A percentile compares a stretch with the other conserved stretches of the same genome.
phyloP scores from a whole-genome alignment of 2,329 filamentous ascomycete species.

The Bertia moriformis region DNA sequence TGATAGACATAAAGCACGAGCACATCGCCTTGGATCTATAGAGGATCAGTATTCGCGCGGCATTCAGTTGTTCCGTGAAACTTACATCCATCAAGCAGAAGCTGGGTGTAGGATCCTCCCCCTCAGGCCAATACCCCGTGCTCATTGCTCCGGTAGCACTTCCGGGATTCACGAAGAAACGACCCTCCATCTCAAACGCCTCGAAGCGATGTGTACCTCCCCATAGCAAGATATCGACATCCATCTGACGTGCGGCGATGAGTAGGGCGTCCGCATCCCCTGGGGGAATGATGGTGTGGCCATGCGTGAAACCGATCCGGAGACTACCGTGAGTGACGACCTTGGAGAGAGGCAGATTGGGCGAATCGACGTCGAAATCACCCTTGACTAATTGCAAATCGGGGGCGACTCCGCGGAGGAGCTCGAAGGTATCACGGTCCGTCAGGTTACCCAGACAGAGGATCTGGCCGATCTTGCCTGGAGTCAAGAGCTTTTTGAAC shows the following conservation, averaged over 20 bases:
- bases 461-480: conserved; percentile 41
- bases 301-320: conserved; percentile 57
- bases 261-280: conserved; percentile 51
- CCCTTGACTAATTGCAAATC: conserved; percentile 59
- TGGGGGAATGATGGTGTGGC: conserved; percentile 57
- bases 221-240: conserved; percentile 56
- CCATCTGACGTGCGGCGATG: conserved; percentile 57
- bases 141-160: conserved; percentile 54
- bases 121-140: conserved; percentile 39
- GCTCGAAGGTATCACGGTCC: conserved; percentile 38
- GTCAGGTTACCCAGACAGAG: conserved; percentile 43
- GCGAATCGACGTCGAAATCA: conserved; percentile 55
- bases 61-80: conserved; percentile 7
- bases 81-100: conserved; percentile 61
- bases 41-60: conserved; percentile 1
- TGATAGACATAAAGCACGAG: conserved; percentile 57
- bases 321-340: conserved; percentile 56
- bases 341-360: conserved; percentile 49
- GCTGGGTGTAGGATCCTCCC: conserved; percentile 44
- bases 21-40: conserved; percentile 54
- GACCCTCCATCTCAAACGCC: conserved; percentile 58
- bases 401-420: conserved; percentile 36
- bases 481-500: conserved; percentile 41
- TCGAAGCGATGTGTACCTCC: conserved; percentile 58
- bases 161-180: conserved; percentile 58